These are phyloP conservation scores for Colletotrichum musicola DNA, from an alignment of 2,329 filamentous ascomycete species.

Conservation along the genomic window DNA sequence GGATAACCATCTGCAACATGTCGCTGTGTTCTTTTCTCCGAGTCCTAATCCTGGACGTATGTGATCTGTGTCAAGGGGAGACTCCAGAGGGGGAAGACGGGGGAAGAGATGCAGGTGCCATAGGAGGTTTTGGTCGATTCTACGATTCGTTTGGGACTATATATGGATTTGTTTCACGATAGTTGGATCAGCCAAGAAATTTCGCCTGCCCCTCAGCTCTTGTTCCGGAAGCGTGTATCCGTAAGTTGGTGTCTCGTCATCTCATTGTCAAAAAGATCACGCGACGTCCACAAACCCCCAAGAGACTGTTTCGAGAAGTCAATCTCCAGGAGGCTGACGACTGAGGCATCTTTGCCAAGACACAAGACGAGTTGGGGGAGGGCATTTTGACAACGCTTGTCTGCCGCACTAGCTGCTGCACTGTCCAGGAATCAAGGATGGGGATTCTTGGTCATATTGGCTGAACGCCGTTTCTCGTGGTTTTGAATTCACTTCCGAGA, in stretches of 20 bases:
- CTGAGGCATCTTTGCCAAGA: background rate
- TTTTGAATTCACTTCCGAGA: no score
- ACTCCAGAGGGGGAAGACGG: background rate
- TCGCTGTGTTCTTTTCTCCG: background rate
- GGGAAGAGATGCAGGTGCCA: background rate
- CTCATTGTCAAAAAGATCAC: conserved; percentile 2
- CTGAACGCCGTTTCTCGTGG: no score
- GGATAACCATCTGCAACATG: background rate
- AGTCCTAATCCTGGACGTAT: background rate
- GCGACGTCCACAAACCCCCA: background rate
- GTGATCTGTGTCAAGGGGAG: conserved; percentile 8
- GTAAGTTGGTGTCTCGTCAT: conserved; percentile 2
- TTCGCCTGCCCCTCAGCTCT: background rate
- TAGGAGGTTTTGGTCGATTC: conserved; percentile 16
- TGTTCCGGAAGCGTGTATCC: conserved; percentile 4
- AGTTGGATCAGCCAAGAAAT: conserved; percentile 19
- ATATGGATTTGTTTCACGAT: conserved; percentile 32
- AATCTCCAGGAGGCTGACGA: background rate
- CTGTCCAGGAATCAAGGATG: no score
- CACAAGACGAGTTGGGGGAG: no score
- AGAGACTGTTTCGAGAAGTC: background rate
- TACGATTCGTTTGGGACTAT: conserved; percentile 2
- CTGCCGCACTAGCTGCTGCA: no score
- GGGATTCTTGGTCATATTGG: no score
- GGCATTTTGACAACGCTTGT: no score